Evolutionary conservation across 495 filamentous ascomycete species (phyloP).

Genomic region (Rusavskia elegans): DNA sequence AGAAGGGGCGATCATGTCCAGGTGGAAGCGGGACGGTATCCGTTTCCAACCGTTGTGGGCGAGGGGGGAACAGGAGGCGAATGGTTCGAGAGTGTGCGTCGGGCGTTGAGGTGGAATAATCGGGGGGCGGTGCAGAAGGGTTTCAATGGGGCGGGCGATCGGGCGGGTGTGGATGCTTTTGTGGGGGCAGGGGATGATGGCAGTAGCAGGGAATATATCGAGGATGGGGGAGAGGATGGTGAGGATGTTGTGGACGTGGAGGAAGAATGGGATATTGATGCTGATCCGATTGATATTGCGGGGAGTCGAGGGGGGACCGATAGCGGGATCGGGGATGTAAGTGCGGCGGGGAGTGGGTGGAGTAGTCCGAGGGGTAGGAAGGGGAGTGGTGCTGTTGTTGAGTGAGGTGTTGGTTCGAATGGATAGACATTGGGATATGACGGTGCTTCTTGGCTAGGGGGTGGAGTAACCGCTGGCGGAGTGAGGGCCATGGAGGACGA

Average conservation of each 20-base stretch:
- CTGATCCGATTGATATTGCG: constrained; percentile 38
- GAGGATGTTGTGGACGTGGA: constrained; percentile 27
- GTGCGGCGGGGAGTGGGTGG: constrained; percentile 32
- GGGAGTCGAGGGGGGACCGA: constrained; percentile 18
- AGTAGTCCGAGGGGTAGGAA: neutral
- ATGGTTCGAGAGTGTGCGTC: constrained; percentile 87
- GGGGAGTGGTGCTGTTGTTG: neutral
- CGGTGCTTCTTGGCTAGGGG: neutral
- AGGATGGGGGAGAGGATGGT: constrained; percentile 16
- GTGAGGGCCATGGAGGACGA: neutral
- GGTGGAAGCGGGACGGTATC: constrained; percentile 84
- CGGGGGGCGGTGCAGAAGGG: constrained; percentile 73
- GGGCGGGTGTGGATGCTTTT: constrained; percentile 9
- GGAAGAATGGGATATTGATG: constrained; percentile 68
- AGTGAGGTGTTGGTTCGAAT: neutral
- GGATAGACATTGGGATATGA: neutral
- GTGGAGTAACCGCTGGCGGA: neutral
- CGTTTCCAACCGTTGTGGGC: constrained; percentile 83
- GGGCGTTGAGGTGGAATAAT: constrained; percentile 86
- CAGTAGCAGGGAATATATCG: constrained; percentile 15
- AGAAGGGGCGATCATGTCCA: constrained; percentile 85
- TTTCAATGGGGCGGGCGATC: constrained; percentile 35
- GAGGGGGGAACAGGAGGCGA: constrained; percentile 47
- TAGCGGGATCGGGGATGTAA: constrained; percentile 33
- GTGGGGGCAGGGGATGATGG: constrained; percentile 20